Percentiles rank a stretch among this genome's conserved stretches.
Evolutionary conservation across 2,329 filamentous ascomycete genomes (phyloP).

Genomic region (Salinomyces thailandicus): DNA sequence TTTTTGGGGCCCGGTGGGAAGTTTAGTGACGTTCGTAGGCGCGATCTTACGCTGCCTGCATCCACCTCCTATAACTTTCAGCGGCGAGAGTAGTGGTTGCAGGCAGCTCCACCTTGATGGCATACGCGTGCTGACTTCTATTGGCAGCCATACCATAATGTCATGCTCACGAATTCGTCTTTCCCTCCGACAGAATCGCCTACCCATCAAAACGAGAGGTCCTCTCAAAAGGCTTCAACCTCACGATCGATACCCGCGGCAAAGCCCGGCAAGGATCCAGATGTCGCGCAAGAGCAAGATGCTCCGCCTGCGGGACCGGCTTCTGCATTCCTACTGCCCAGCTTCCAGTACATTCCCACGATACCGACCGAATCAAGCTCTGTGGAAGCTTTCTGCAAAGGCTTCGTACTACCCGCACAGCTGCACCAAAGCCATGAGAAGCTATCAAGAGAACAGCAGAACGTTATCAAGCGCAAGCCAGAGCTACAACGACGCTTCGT

Average conservation of each 20-base stretch:
- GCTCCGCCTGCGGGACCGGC: conserved; percentile 27
- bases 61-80: neutral
- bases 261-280: conserved; percentile 21
- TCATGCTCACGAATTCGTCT: conserved; percentile 67
- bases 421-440: conserved; percentile 51
- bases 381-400: conserved; percentile 48
- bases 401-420: conserved; percentile 53
- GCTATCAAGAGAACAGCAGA: conserved; percentile 45
- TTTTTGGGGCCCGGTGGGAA: conserved; percentile 33
- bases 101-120: conserved; percentile 1
- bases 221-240: conserved; percentile 7
- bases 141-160: conserved; percentile 67
- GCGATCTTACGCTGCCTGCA: too few species aligned
- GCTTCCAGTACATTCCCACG: conserved; percentile 68
- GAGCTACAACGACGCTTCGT: conserved; percentile 37
- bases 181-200: conserved; percentile 45
- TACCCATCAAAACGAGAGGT: conserved; percentile 7
- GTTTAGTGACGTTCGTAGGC: conserved; percentile 32
- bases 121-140: neutral
- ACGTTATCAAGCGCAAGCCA: conserved; percentile 37
- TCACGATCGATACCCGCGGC: conserved; percentile 9
- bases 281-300: conserved; percentile 13
- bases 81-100: too few species aligned
- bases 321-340: conserved; percentile 69
- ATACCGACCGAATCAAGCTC: conserved; percentile 54